Evolutionary conservation across 2,329 filamentous ascomycete genomes (phyloP), one percentile per base, ranked within the genome.

Genomic region (Stachybotrys chlorohalonatus): DNA sequence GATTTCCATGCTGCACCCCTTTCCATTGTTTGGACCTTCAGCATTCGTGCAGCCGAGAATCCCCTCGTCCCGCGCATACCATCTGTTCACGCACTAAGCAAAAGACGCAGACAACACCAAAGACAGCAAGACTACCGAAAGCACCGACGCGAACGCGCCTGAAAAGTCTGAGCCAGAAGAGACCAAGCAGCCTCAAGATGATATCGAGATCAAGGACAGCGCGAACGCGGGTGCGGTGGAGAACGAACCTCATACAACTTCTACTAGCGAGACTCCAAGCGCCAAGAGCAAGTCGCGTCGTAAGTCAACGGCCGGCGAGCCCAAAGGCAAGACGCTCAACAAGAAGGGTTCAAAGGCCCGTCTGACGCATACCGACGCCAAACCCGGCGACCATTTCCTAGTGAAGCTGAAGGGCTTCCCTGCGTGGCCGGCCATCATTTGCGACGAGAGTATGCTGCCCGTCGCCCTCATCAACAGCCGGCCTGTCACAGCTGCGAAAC

Each of bases 371-470:
- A 79, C 90, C 53, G 83, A 96, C 67, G 92, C 90, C 59, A 80
- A 95, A 75, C 89, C 94, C 5, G 94, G 95, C 62, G 87, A 97
- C 64, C 88, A 92, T 73, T 97, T 88, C 73, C 85, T 95, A 67
- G 90, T 95, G 60, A 89, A 92, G 70, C 85, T 99, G 71, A 96
- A 95, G 78, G 94, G 93, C 57, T 95, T 90, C 71, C 90, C 94
- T 36, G 86, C 90, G 46, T 99, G 94, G 94, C 94, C 94, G 15
- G 87, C 90, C 54, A 89, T 99, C 67, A 84, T 99, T 63, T 94
- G 90, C 69, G 91, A 96, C 68, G 93, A 99, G 70, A 85, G 87
- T 58, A 97, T 99, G 86, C 84, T 99, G 17, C 93, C 94, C 2
- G 78, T 85, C 55, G 84, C 80, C 13, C 81, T 99, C 30, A 73